These are phyloP conservation scores for Calonectria pseudoturangicola DNA, from an alignment of 2,329 filamentous ascomycete species.

Conservation along the genomic window DNA sequence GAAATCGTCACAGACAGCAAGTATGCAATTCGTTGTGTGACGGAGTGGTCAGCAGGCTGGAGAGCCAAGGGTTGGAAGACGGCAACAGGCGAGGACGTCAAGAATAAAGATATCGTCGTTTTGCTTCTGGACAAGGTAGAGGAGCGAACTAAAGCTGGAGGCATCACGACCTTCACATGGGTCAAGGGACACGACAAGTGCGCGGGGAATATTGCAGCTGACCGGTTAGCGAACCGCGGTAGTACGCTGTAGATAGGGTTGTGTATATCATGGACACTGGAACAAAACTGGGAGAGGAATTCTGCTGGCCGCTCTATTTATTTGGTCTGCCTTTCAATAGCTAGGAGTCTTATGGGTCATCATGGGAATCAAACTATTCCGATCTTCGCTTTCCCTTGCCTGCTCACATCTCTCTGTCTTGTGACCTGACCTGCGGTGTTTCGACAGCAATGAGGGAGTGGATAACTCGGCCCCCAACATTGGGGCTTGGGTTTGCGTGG, in stretches of 20 bases:
- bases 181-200: conserved; percentile 89
- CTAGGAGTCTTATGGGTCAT: conserved; percentile 35
- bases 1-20: conserved; percentile 91
- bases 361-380: background rate
- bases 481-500: background rate
- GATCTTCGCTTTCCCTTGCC: background rate
- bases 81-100: conserved; percentile 80
- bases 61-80: conserved; percentile 85
- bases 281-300: conserved; percentile 26
- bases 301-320: conserved; percentile 26
- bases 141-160: conserved; percentile 76
- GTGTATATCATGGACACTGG: conserved; percentile 27
- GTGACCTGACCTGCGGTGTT: background rate
- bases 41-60: conserved; percentile 89
- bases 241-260: conserved; percentile 54
- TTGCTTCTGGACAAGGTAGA: conserved; percentile 82
- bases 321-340: conserved; percentile 36
- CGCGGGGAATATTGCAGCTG: conserved; percentile 86
- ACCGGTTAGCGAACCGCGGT: conserved; percentile 80
- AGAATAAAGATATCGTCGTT: conserved; percentile 90
- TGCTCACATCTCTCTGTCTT: background rate
- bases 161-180: conserved; percentile 85
- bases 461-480: background rate
- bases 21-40: conserved; percentile 93
- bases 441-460: background rate